phyloP scores from a whole-genome alignment of 192 early-diverging fungal genomes.

The Phlyctochytrium planicorne region DNA sequence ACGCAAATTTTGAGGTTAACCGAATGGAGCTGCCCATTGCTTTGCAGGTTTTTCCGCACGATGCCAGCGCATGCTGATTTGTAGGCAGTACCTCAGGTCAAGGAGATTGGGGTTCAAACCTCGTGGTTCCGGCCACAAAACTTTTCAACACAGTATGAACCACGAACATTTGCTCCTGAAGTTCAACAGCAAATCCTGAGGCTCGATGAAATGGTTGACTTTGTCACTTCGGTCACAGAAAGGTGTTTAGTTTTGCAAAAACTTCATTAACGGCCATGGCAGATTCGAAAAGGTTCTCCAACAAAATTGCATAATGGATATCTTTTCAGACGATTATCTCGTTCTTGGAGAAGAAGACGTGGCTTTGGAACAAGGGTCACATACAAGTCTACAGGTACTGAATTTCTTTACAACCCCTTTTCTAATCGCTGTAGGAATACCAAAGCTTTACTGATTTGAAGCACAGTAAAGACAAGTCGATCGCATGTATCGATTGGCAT shows the following conservation, averaged over 20 bases:
- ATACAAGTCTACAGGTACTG: slow-evolving; percentile 52
- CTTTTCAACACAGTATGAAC: slow-evolving; percentile 52
- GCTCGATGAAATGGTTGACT: slow-evolving; percentile 45
- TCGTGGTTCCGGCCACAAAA: slow-evolving; percentile 53
- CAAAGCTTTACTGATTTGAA: slow-evolving; percentile 64
- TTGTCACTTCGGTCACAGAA: slow-evolving; percentile 35
- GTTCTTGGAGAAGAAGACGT: slow-evolving; percentile 60
- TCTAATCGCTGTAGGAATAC: slow-evolving; percentile 45
- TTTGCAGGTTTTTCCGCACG: slow-evolving; percentile 33
- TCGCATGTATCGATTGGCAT: slow-evolving; percentile 64
- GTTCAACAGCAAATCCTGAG: slow-evolving; percentile 31
- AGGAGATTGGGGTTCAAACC: slow-evolving; percentile 42
- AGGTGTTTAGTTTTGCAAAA: slow-evolving; percentile 16
- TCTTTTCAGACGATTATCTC: slow-evolving; percentile 56
- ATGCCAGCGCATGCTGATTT: neutral
- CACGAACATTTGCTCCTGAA: slow-evolving; percentile 29
- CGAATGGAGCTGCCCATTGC: slow-evolving; percentile 45
- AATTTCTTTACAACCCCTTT: neutral
- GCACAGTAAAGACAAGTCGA: slow-evolving; percentile 62
- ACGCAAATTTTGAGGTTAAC: slow-evolving; percentile 50
- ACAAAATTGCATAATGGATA: slow-evolving; percentile 58
- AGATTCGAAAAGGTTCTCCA: slow-evolving; percentile 57
- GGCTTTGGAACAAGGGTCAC: slow-evolving; percentile 55
- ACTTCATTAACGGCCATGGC: neutral
- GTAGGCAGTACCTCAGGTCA: slow-evolving; percentile 48